phyloP scores from a whole-genome alignment of 2,329 filamentous ascomycete genomes.

The Cephalotrichum gorgonifer region DNA sequence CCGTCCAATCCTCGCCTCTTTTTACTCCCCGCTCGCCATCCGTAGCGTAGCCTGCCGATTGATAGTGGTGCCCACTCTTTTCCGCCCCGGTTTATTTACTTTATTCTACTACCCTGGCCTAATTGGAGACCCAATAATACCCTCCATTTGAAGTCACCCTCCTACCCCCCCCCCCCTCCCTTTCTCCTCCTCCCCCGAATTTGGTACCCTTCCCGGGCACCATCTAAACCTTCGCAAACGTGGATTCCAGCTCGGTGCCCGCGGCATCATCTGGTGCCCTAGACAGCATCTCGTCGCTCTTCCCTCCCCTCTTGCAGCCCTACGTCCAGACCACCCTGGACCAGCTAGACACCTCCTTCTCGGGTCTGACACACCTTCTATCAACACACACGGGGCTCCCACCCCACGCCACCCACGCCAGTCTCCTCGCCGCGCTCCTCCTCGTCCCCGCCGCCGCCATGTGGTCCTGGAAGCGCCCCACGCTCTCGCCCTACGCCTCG shows the following conservation, averaged over 20 bases:
- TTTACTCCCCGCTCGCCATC: no score
- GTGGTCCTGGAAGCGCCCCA: slow-evolving; percentile 25
- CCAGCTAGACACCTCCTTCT: slow-evolving; percentile 26
- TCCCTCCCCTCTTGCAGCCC: slow-evolving; percentile 34
- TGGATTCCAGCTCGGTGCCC: slow-evolving; percentile 48
- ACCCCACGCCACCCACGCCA: slow-evolving; percentile 32
- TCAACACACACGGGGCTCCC: slow-evolving; percentile 38
- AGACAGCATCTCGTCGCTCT: slow-evolving; percentile 44
- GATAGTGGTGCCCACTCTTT: no score
- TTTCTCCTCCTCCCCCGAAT: no score
- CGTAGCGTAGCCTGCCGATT: no score
- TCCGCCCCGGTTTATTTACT: no score
- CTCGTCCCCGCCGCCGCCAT: slow-evolving; percentile 24
- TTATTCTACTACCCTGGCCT: no score
- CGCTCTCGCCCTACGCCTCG: slow-evolving; percentile 4
- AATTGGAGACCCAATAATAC: no score
- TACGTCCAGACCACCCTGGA: slow-evolving; percentile 42
- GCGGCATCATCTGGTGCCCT: slow-evolving; percentile 45
- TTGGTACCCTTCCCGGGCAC: not conserved
- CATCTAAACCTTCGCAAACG: slow-evolving; percentile 26
- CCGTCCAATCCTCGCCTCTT: no score
- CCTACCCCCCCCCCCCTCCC: no score
- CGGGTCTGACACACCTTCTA: slow-evolving; percentile 39
- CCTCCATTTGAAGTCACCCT: no score
- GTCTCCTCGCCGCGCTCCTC: slow-evolving; percentile 36